Percentiles rank a stretch among this genome's conserved stretches.
These are phyloP conservation scores for Fonsecaea multimorphosa DNA, from an alignment of 2,329 filamentous ascomycete genomes.

Conservation along the genomic window DNA sequence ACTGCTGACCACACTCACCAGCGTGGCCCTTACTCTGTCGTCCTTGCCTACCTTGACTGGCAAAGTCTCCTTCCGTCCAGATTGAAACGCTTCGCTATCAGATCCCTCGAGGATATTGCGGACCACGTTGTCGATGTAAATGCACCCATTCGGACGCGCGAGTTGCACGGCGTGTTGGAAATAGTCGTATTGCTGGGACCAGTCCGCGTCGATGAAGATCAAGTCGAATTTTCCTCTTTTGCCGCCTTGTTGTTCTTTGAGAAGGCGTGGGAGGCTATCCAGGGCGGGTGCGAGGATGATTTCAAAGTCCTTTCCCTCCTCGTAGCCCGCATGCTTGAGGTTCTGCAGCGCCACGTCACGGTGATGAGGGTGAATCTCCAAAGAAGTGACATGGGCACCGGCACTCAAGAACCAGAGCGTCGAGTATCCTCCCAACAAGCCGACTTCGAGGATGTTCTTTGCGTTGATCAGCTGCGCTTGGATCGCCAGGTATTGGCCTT, in stretches of 20 bases:
- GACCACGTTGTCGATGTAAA: conserved; percentile 60
- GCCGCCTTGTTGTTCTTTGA: conserved; percentile 43
- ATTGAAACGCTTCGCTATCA: conserved; percentile 27
- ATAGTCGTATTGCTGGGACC: conserved; percentile 57
- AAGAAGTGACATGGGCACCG: conserved; percentile 54
- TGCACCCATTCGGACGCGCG: conserved; percentile 46
- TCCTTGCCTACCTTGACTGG: conserved; percentile 53
- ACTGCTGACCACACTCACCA: conserved; percentile 52
- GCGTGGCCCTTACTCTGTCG: conserved; percentile 49
- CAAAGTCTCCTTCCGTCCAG: conserved; percentile 15
- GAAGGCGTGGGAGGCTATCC: conserved; percentile 52
- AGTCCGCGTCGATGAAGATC: conserved; percentile 62
- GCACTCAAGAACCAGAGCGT: conserved; percentile 59
- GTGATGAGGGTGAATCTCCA: conserved; percentile 58
- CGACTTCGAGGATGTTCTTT: conserved; percentile 59
- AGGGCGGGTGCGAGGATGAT: conserved; percentile 55
- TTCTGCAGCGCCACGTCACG: conserved; percentile 57
- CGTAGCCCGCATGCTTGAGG: conserved; percentile 48
- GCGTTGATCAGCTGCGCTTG: conserved; percentile 47
- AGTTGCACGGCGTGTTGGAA: conserved; percentile 56
- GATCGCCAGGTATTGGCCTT: conserved; percentile 51
- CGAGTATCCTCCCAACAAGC: conserved; percentile 62
- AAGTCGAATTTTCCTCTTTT: conserved; percentile 52
- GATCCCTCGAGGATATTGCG: conserved; percentile 38
- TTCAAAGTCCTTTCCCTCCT: conserved; percentile 46